These are phyloP conservation scores for Saccharomycopsis selenospora DNA, from an alignment of 805 yeast species.

Conservation along the genomic window DNA sequence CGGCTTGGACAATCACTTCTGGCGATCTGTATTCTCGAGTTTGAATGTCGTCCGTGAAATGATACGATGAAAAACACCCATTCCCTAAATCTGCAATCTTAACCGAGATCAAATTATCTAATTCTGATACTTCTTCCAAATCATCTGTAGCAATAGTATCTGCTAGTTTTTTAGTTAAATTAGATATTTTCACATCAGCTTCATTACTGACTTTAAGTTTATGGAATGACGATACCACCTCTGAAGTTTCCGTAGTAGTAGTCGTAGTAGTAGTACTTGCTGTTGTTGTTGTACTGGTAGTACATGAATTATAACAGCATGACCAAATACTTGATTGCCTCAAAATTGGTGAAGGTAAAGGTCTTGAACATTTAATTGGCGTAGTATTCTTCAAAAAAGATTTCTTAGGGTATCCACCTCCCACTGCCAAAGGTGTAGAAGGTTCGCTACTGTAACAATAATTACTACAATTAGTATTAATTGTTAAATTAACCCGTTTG, in stretches of 20 bases:
- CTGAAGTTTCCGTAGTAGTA: neutral
- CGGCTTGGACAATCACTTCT: constrained; percentile 69
- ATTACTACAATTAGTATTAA: too few relatives aligned
- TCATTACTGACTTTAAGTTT: neutral
- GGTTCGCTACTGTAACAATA: too few relatives aligned
- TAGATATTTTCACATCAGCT: neutral
- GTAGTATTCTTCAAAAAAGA: constrained; percentile 5
- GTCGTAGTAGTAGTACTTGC: neutral
- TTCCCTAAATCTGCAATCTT: constrained; percentile 93
- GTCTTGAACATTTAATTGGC: constrained; percentile 15
- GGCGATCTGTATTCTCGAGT: constrained; percentile 92
- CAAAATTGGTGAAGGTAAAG: constrained; percentile 20
- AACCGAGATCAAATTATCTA: constrained; percentile 40
- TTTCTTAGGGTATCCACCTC: neutral
- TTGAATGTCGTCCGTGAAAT: constrained; percentile 83
- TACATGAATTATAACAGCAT: constrained; percentile 14
- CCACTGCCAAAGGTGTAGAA: neutral
- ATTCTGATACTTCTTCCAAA: constrained; percentile 19
- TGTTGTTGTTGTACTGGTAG: neutral
- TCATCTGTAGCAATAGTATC: constrained; percentile 21
- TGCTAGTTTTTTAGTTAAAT: neutral
- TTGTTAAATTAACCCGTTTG: too few relatives aligned
- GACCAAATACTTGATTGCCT: constrained; percentile 17
- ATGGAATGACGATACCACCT: neutral
- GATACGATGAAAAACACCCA: constrained; percentile 75